Evolutionary conservation across 129 eudicot species (phyloP), one percentile per base, ranked within the genome.

Genomic region (Sambucus nigra): DNA sequence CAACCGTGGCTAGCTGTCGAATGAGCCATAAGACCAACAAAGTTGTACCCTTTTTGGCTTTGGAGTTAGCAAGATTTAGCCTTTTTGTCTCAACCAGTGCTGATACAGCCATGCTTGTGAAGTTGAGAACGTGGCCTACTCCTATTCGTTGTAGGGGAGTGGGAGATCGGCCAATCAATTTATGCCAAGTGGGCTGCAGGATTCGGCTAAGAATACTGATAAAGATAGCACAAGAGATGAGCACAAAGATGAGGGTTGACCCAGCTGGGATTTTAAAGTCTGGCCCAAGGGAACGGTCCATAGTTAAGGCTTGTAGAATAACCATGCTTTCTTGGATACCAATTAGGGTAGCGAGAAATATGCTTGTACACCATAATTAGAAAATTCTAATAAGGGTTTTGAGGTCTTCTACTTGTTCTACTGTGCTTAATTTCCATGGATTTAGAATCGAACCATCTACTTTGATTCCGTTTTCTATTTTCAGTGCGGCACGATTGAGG

Each of bases 381-480:
- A 72, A 33, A 17, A 81, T 66, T 68, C 63, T 68, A 51, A 85
- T 65, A 9, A 85, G 25, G 21, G 67, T 59, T 73, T 85, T 80
- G 0, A 85, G 61, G 56, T 85, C 91, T 74, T 85, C 95, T 21
- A 80, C 91, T 80, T 85, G 78, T 74, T 75, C 66, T 14, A 85
- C 80, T 2, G 76, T 77, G 64, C 89, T 68, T 56, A 74, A 55
- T 41, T 64, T 86, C 95, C 87, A 81, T 55, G 79, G 69, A 52
- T 67, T 72, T 33, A 63, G 41, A 0, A 35, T 63, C 26, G 54
- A 49, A 44, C 56, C 80, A 12, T 66, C 71, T 5, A 66, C 39
- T 13, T 49, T 47, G 16, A 20, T 14, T 27, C 57, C 66, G 0
- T 25, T 49, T 53, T 66, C 73, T 0, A 62, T 25, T 64, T 19